Evolutionary conservation across 2,329 filamentous ascomycete genomes (phyloP), one percentile per base, ranked within the genome.

Genomic region (Pseudocercospora crystallina): DNA sequence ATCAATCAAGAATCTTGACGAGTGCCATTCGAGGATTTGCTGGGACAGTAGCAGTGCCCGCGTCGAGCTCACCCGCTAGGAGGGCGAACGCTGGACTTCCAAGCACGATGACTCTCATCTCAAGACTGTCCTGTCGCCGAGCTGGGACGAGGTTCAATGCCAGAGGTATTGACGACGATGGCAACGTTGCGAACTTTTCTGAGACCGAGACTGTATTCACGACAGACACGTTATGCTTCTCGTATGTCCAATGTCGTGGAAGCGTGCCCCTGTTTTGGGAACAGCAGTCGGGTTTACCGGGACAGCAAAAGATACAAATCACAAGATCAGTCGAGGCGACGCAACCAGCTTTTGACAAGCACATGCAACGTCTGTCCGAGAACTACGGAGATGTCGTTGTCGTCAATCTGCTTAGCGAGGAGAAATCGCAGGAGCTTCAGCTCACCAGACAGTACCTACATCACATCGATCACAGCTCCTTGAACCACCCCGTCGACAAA

Each of bases 201-300:
- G 94, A 99, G 71, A 94, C 90, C 0, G 94, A 99, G 72, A 95
- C 90, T 0, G 84, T 92, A 35, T 91, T 95, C 65, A 96, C 89
- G 86, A 61, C 87, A 88, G 1, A 82, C 83, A 78, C 77, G 1
- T 82, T 90, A 5, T 83, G 90, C 48, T 97, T 97, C 68, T 97
- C 94, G 0, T 99, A 96, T 69, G 89, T 86, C 2, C 94, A 99
- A 71, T 83, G 95, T 20, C 83, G 94, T 62, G 94, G 94, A 33
- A 96, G 91, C 5, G 89, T 99, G 7, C 94, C 94, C 1, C 80
- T 97, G 2, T 99, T 99, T 69, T 99, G 94, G 94, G 94, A 99
- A 69, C 94, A 97, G 69, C 82, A 86, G 26, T 84, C 90, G 9
- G 91, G 91, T 14, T 79, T 97, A 30, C 92, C 94, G 0, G 89